Percentiles rank a stretch among this genome's conserved stretches.
These are phyloP conservation scores for Tubosaeta sp. DNA, from an alignment of 768 basidiomycete species.

Conservation along the genomic window DNA sequence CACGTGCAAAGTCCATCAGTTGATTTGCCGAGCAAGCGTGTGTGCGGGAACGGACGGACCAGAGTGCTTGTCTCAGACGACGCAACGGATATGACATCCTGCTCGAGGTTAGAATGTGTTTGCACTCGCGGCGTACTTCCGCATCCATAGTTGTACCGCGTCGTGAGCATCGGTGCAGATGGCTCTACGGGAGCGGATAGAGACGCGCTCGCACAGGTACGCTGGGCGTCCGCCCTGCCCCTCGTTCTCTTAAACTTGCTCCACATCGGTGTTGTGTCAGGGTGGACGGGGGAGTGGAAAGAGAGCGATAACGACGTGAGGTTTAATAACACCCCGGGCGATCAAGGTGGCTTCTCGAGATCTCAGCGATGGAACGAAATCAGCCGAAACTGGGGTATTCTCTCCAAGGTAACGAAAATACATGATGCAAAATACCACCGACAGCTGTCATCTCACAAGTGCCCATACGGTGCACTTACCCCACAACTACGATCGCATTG, in stretches of 20 bases:
- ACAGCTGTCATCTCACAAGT: not conserved
- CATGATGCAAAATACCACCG: not conserved
- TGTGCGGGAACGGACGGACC: constrained; percentile 3
- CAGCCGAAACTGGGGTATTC: not conserved
- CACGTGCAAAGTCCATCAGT: not conserved
- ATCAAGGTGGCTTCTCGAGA: not conserved
- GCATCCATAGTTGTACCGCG: not conserved
- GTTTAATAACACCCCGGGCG: too few relatives aligned
- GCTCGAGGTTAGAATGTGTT: not conserved
- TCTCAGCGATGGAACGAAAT: not conserved
- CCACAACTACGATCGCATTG: too few relatives aligned
- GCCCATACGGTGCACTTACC: too few relatives aligned
- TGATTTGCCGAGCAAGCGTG: not conserved
- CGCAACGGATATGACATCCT: not conserved
- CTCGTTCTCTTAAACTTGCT: not conserved
- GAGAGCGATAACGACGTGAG: not conserved
- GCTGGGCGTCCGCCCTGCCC: not conserved
- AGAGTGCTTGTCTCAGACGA: constrained; percentile 15
- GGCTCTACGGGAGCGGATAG: not conserved
- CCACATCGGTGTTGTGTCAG: not conserved
- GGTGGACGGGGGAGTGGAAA: not conserved
- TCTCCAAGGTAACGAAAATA: not conserved
- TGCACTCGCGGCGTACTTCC: too few relatives aligned
- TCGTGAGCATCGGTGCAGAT: not conserved
- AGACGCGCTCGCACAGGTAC: not conserved